Evolutionary conservation across 345 rosid genomes (phyloP), one percentile per base, ranked within the genome.

Genomic region (Populus ilicifolia): DNA sequence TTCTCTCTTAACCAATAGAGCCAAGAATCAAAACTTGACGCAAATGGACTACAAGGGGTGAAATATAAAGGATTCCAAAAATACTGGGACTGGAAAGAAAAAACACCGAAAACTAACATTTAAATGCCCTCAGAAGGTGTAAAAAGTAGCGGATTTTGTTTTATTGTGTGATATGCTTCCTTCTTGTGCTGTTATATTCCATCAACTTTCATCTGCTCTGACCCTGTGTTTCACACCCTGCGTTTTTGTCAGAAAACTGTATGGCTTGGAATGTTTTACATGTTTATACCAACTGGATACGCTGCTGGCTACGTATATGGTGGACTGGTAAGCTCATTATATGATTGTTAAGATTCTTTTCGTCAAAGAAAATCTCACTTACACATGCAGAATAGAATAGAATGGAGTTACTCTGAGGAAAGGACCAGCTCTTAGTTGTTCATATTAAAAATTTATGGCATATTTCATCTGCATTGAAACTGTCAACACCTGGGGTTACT

Each of bases 231-330:
- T 84, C n/a, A 36, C 67, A 43, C 8, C 44, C 62, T 78, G 69
- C 78, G 69, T 85, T 80, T 85, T 33, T 69, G 50, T 69, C 90
- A 95, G 99, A 93, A 92, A 93, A 86, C 96, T 27, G 89, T 83
- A 20, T 95, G 99, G 99, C 92, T 95, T 75, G 89, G 88, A 61
- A 84, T 91, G 82, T 95, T 95, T 88, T 95, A 92, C 87, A 95
- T 95, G 99, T 95, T 97, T 74, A 93, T 93, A 83, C 98, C 99
- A 3, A 80, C 93, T 73, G 99, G 99, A 62, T 92, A 89, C 80
- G 98, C 99, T 8, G 21, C 92, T 38, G 99, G 99, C 81, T 95
- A 93, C 78, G 87, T 95, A 50, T 93, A 93, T 71, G 99, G 99
- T 73, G 98, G 98, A 83, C 59, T 87, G 78, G 99, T 96, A 82